Conservation (phyloP, 1,139 yeast species). For the Hanseniaspora sp. region DNA sequence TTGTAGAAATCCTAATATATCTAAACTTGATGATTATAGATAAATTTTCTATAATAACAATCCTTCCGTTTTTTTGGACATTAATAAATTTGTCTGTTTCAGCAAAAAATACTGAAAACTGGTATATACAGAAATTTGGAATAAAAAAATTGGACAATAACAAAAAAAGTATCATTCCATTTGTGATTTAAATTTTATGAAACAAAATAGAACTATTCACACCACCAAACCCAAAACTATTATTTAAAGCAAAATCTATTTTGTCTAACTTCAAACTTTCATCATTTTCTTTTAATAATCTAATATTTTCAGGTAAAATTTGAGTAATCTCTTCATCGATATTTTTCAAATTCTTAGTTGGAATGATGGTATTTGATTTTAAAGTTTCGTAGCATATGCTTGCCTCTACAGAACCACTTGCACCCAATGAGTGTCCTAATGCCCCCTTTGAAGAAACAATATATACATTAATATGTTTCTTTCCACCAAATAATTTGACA, state of each 20-base stretch:
- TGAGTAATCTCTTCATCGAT: slow-evolving; percentile 28
- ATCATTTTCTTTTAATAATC: slow-evolving; percentile 33
- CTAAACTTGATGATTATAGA: slow-evolving; percentile 27
- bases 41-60: background rate
- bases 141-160: background rate
- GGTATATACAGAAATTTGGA: slow-evolving; percentile 6
- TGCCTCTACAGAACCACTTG: slow-evolving; percentile 91
- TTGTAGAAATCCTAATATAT: slow-evolving; percentile 64
- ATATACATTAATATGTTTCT: slow-evolving; percentile 30
- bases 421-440: slow-evolving; percentile 88
- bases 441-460: slow-evolving; percentile 85
- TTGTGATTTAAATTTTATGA: slow-evolving; percentile 26
- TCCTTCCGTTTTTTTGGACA: slow-evolving; percentile 40
- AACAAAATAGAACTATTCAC: slow-evolving; percentile 67
- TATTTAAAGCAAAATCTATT: slow-evolving; percentile 57
- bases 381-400: slow-evolving; percentile 66
- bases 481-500: slow-evolving; percentile 36
- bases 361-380: slow-evolving; percentile 51
- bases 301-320: slow-evolving; percentile 15
- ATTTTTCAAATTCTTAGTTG: slow-evolving; percentile 58
- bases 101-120: slow-evolving; percentile 9
- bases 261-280: slow-evolving; percentile 45
- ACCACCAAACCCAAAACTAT: slow-evolving; percentile 97
- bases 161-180: slow-evolving; percentile 11
- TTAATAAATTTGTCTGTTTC: slow-evolving; percentile 37